Conservation (phyloP, 2,329 filamentous ascomycete species). For the Fusarium dlaminii region DNA sequence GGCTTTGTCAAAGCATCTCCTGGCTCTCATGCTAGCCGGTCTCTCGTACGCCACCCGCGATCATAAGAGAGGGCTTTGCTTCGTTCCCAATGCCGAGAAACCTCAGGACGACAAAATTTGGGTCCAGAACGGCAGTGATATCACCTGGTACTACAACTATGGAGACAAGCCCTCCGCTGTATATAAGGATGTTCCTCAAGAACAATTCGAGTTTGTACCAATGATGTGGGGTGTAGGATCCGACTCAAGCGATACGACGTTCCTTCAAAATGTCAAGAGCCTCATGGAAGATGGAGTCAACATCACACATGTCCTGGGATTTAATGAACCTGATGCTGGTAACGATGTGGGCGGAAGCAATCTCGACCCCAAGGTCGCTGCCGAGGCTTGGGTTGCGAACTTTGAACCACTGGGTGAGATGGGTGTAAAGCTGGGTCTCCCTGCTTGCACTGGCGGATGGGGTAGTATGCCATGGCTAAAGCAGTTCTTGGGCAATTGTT, state of each 20-base stretch:
- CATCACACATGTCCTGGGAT: conserved; percentile 75
- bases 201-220: conserved; percentile 77
- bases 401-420: conserved; percentile 73
- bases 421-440: conserved; percentile 75
- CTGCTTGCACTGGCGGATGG: conserved; percentile 71
- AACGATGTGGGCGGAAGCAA: conserved; percentile 67
- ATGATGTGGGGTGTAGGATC: conserved; percentile 77
- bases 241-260: conserved; percentile 63
- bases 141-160: conserved; percentile 93
- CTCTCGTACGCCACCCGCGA: conserved; percentile 44
- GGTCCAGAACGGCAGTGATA: conserved; percentile 62
- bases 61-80: conserved; percentile 77
- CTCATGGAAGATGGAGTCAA: conserved; percentile 63
- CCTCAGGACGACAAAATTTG: conserved; percentile 73
- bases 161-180: conserved; percentile 62
- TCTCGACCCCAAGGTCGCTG: conserved; percentile 68
- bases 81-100: conserved; percentile 65
- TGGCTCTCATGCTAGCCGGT: conserved; percentile 33
- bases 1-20: conserved; percentile 12
- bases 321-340: conserved; percentile 80
- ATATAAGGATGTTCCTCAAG: conserved; percentile 59
- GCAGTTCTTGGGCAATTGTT: conserved; percentile 72
- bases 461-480: conserved; percentile 72
- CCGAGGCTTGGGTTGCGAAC: conserved; percentile 74
- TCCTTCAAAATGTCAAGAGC: conserved; percentile 66